phyloP scores from a whole-genome alignment of 306 rosid genomes.

The Rosa lucieae region DNA sequence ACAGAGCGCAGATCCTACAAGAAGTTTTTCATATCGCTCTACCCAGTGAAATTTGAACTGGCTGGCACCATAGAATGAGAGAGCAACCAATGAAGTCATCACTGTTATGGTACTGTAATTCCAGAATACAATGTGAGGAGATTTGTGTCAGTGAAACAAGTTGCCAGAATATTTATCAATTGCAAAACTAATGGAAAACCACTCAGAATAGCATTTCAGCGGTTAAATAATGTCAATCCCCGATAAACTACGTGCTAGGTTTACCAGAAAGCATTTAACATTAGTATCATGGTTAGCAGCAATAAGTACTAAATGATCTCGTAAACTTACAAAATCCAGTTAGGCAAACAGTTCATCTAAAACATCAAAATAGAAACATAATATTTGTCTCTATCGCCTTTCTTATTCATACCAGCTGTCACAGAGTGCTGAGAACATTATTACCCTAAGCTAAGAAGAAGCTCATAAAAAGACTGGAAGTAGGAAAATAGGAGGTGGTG shows the following conservation, averaged over 20 bases:
- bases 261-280: neutral
- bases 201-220: neutral
- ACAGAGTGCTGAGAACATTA: neutral
- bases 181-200: constrained; percentile 11
- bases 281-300: neutral
- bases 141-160: neutral
- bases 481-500: neutral
- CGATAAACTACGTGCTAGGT: neutral
- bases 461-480: neutral
- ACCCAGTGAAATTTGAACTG: constrained; percentile 98
- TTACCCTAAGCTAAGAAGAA: neutral
- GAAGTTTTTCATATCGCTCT: constrained; percentile 92
- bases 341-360: neutral
- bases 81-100: constrained; percentile 96
- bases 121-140: constrained; percentile 21
- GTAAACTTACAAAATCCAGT: neutral
- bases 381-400: neutral
- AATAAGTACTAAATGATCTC: neutral
- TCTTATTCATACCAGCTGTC: neutral
- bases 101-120: constrained; percentile 86
- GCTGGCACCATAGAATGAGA: constrained; percentile 95
- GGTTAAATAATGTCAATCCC: neutral
- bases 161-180: constrained; percentile 23
- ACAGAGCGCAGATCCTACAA: constrained; percentile 86
- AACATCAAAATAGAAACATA: neutral